Evolutionary conservation across 768 basidiomycete genomes (phyloP).

Genomic region (Tylopilus felleus): DNA sequence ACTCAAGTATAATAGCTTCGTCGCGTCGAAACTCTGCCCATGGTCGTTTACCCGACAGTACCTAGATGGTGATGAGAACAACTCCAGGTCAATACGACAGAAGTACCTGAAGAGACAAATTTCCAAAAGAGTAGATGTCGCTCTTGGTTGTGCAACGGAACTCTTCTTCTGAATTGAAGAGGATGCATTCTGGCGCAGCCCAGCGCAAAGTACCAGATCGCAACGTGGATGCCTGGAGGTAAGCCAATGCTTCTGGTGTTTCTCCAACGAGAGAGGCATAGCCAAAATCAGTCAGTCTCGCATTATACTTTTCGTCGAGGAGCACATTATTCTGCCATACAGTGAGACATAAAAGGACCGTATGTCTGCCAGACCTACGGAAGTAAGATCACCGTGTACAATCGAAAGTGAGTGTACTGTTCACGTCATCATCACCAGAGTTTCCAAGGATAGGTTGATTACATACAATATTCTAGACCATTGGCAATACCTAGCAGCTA

Average conservation of each 20-base stretch:
- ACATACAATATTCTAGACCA: constrained; percentile 3
- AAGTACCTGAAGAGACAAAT: constrained; percentile 4
- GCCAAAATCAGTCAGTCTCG: constrained; percentile 8
- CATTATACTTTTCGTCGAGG: background rate
- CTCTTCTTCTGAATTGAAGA: background rate
- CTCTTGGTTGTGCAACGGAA: background rate
- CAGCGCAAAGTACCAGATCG: constrained; percentile 3
- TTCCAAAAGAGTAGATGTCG: constrained; percentile 11
- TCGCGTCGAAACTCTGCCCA: constrained; percentile 6
- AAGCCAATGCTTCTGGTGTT: constrained; percentile 2
- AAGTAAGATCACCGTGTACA: constrained; percentile 8
- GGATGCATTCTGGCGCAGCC: constrained; percentile 6
- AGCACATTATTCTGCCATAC: constrained; percentile 6
- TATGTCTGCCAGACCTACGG: background rate
- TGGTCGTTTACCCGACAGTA: constrained; percentile 1
- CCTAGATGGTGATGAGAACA: background rate
- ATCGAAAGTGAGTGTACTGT: constrained; percentile 5
- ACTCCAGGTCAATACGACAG: background rate
- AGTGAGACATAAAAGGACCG: background rate
- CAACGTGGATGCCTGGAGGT: constrained; percentile 4
- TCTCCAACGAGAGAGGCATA: constrained; percentile 6
- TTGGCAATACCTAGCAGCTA: background rate
- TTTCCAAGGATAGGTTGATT: background rate
- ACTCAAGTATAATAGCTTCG: background rate
- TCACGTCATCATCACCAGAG: background rate